phyloP scores from a whole-genome alignment of 176 grass and related monocot genomes.

The Carex parvula region DNA sequence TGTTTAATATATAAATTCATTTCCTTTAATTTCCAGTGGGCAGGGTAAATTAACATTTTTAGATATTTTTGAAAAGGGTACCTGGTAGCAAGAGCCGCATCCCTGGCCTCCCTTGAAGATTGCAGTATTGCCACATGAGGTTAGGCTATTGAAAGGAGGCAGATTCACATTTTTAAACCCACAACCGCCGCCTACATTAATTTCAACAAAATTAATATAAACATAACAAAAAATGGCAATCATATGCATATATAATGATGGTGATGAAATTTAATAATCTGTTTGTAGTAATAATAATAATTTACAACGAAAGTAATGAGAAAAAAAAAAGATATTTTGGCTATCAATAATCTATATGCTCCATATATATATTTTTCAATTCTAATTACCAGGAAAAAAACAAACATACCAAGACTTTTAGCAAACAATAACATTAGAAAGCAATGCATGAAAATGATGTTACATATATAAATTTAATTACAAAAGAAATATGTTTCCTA shows the following conservation, averaged over 20 bases:
- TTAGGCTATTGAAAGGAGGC: constrained; percentile 68
- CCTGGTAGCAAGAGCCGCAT: constrained; percentile 81
- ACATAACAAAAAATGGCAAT: neutral
- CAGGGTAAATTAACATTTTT: neutral
- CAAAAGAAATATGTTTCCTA: neutral
- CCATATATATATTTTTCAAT: neutral
- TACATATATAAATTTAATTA: neutral
- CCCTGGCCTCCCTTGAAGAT: constrained; percentile 78
- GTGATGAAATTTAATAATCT: neutral
- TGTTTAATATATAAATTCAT: no score
- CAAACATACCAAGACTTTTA: neutral
- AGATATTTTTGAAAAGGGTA: constrained; percentile 6
- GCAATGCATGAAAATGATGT: neutral
- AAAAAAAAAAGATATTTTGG: neutral
- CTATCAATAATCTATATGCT: neutral
- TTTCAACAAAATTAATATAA: constrained; percentile 1
- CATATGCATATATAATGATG: neutral
- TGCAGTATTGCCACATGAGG: constrained; percentile 69
- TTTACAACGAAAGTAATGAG: neutral
- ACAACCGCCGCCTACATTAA: constrained; percentile 68
- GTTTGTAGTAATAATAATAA: neutral
- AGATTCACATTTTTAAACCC: constrained; percentile 69
- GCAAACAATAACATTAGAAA: neutral
- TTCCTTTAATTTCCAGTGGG: neutral
- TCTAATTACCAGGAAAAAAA: neutral